These are phyloP conservation scores for Patellifolia procumbens DNA, from an alignment of 179 eudicot species.

Conservation along the genomic window DNA sequence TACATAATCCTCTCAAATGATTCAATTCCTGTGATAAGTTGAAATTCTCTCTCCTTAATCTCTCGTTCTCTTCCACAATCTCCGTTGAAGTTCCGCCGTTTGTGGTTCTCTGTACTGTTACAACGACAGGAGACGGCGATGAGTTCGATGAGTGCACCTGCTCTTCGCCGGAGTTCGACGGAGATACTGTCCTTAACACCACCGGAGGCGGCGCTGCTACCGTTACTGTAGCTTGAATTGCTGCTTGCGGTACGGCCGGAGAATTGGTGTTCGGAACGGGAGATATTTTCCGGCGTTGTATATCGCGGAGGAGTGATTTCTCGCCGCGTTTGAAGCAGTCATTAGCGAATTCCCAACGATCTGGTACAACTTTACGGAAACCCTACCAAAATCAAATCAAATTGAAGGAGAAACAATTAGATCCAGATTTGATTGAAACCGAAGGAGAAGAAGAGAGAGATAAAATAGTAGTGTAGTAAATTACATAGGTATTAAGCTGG, in stretches of 20 bases:
- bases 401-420: neutral
- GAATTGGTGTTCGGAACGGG: conserved; percentile 27
- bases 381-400: conserved; percentile 43
- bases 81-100: conserved; percentile 39
- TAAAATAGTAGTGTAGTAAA: neutral
- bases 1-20: conserved; percentile 57
- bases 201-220: conserved; percentile 27
- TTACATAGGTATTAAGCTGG: conserved; percentile 47
- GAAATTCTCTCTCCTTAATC: conserved; percentile 61
- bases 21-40: conserved; percentile 48
- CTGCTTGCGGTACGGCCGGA: conserved; percentile 8
- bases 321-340: conserved; percentile 72
- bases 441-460: neutral
- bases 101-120: conserved; percentile 1
- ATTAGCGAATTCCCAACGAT: conserved; percentile 77
- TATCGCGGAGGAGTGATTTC: conserved; percentile 53
- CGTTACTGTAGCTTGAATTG: conserved; percentile 23
- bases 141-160: conserved; percentile 48
- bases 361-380: conserved; percentile 69
- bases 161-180: conserved; percentile 46
- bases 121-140: conserved; percentile 24
- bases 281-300: conserved; percentile 74
- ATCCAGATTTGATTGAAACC: neutral
- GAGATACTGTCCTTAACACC: conserved; percentile 25
- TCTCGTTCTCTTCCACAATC: conserved; percentile 67